A percentile compares a stretch with the other conserved stretches of the same genome.
Evolutionary conservation across 2,329 filamentous ascomycete species (phyloP).

Genomic region (Penicillium sp.): DNA sequence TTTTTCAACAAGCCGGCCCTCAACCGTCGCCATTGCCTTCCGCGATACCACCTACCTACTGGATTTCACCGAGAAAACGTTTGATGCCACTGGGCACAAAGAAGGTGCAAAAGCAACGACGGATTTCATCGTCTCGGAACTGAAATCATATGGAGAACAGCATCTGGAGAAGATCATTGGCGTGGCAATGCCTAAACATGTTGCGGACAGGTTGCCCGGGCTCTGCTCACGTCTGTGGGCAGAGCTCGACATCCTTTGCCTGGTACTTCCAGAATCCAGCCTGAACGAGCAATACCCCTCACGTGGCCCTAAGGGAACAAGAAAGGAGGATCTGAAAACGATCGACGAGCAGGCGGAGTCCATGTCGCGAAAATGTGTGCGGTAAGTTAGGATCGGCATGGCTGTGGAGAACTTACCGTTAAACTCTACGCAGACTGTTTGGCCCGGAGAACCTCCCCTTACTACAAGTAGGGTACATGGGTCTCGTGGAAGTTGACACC

Average conservation of each 20-base stretch:
- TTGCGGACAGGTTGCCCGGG: constrained; percentile 62
- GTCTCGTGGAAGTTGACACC: constrained; percentile 70
- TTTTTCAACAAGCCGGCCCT: constrained; percentile 43
- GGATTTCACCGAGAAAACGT: constrained; percentile 67
- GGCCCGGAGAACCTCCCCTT: constrained; percentile 71
- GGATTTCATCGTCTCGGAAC: constrained; percentile 59
- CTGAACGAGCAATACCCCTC: constrained; percentile 11
- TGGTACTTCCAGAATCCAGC: constrained; percentile 56
- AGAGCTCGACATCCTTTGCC: constrained; percentile 73
- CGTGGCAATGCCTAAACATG: constrained; percentile 64
- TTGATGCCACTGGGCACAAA: constrained; percentile 48
- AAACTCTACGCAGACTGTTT: constrained; percentile 57
- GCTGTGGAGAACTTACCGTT: constrained; percentile 1
- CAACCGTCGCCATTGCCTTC: constrained; percentile 66
- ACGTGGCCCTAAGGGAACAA: constrained; percentile 26
- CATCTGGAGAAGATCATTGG: constrained; percentile 76
- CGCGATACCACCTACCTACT: constrained; percentile 75
- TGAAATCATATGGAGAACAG: constrained; percentile 62
- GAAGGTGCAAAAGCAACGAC: constrained; percentile 51
- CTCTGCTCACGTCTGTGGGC: constrained; percentile 73
- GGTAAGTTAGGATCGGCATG: constrained; percentile 46
- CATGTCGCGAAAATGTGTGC: constrained; percentile 75
- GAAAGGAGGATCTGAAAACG: constrained; percentile 54
- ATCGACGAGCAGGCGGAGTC: constrained; percentile 81
- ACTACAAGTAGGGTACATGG: constrained; percentile 65